Conservation (phyloP, 768 basidiomycete species). For the Rhodotorula babjevae region DNA sequence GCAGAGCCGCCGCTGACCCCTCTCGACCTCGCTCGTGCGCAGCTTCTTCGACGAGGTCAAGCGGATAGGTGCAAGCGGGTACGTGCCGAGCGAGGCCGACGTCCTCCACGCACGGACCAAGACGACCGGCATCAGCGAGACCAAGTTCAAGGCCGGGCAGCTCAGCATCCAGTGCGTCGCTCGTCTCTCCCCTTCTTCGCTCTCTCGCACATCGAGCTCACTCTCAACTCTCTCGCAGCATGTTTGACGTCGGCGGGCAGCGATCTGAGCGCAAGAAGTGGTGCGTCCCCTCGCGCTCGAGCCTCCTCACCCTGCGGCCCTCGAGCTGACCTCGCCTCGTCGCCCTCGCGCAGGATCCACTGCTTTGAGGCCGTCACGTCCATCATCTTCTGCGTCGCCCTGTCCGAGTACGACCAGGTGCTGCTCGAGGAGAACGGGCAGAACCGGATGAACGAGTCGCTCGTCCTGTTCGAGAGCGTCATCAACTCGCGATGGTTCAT, state of each 20-base stretch:
- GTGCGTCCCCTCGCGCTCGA: constrained; percentile 38
- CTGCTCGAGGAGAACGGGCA: constrained; percentile 60
- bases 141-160: constrained; percentile 57
- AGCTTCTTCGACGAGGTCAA: constrained; percentile 82
- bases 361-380: constrained; percentile 75
- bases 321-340: not conserved
- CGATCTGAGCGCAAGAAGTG: constrained; percentile 73
- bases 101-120: constrained; percentile 82
- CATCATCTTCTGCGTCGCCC: constrained; percentile 69
- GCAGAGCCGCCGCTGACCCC: too few species aligned
- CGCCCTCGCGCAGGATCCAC: constrained; percentile 53
- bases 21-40: not conserved
- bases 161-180: constrained; percentile 51
- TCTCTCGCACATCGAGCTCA: not conserved
- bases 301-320: not conserved
- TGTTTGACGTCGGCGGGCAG: constrained; percentile 77
- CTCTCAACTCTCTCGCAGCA: constrained; percentile 45
- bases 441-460: constrained; percentile 70
- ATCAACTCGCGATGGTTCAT: constrained; percentile 76
- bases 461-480: constrained; percentile 69
- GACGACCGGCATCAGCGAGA: constrained; percentile 86
- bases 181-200: too few species aligned
- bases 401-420: constrained; percentile 73
- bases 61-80: constrained; percentile 76
- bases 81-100: constrained; percentile 78